Percentiles rank a stretch among this genome's conserved stretches.
phyloP scores from a whole-genome alignment of 768 basidiomycete genomes.

The Coprinopsis sp. region DNA sequence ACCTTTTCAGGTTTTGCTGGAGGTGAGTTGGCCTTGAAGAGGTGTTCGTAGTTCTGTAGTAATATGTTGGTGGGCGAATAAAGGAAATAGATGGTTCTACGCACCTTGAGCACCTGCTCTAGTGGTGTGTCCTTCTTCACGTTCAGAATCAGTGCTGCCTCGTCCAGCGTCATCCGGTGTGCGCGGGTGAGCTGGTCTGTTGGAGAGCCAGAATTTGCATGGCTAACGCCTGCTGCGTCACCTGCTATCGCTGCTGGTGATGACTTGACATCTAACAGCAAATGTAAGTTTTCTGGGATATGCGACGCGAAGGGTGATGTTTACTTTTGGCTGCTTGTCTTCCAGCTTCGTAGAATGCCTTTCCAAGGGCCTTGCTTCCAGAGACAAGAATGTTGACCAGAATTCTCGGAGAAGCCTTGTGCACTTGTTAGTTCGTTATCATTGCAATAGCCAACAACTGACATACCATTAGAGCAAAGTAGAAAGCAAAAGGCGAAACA shows the following conservation, averaged over 20 bases:
- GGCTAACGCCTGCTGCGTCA: slow-evolving; percentile 69
- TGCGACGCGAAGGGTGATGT: slow-evolving; percentile 20
- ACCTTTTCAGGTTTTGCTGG: slow-evolving; percentile 36
- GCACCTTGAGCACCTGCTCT: slow-evolving; percentile 71
- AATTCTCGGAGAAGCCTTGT: slow-evolving; percentile 73
- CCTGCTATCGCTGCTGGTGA: slow-evolving; percentile 62
- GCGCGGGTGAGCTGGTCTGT: slow-evolving; percentile 82
- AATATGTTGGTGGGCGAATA: neutral
- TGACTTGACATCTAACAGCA: slow-evolving; percentile 70
- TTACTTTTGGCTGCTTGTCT: slow-evolving; percentile 90
- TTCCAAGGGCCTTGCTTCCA: slow-evolving; percentile 81
- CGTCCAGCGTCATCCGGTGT: slow-evolving; percentile 91
- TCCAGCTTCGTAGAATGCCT: slow-evolving; percentile 86
- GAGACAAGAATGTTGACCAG: slow-evolving; percentile 77
- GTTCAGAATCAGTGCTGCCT: slow-evolving; percentile 91
- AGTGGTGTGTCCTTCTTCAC: slow-evolving; percentile 66
- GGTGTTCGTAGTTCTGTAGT: slow-evolving; percentile 83
- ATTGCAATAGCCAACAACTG: neutral
- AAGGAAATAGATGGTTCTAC: slow-evolving; percentile 12
- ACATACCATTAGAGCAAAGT: slow-evolving; percentile 13
- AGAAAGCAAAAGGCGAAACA: neutral
- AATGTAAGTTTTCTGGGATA: neutral
- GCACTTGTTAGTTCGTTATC: neutral
- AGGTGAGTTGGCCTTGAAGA: slow-evolving; percentile 87
- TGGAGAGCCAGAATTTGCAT: slow-evolving; percentile 67